A percentile compares a stretch with the other conserved stretches of the same genome.
phyloP scores from a whole-genome alignment of 805 yeast species.

The Saccharomycopsis amapae region DNA sequence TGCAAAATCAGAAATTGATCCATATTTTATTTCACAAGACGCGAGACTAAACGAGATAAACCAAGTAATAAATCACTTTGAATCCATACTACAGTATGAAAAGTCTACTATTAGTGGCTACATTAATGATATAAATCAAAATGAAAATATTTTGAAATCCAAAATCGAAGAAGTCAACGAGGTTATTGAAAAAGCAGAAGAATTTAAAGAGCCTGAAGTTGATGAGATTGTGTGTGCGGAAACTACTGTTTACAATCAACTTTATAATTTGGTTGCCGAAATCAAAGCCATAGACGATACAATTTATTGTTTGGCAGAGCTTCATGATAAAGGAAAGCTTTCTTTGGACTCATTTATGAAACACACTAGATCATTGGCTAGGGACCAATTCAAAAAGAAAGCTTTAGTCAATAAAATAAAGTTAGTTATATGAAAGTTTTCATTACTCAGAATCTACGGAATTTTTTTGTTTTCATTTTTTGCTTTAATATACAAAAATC shows the following conservation, averaged over 20 bases:
- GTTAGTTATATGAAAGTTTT: background rate
- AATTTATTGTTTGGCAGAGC: conserved; percentile 47
- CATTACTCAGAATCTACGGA: background rate
- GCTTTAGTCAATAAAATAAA: conserved; percentile 38
- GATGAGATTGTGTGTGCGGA: conserved; percentile 44
- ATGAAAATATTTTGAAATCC: conserved; percentile 27
- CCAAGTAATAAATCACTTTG: conserved; percentile 31
- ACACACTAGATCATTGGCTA: conserved; percentile 47
- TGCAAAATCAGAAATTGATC: conserved; percentile 24
- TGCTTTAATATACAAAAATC: no score
- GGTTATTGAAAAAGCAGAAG: conserved; percentile 29
- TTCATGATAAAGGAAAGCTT: conserved; percentile 44
- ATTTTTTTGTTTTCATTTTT: background rate
- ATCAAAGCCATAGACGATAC: conserved; percentile 71
- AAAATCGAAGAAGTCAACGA: conserved; percentile 28
- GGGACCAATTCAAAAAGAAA: conserved; percentile 55
- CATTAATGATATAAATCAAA: conserved; percentile 26
- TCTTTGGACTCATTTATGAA: conserved; percentile 27
- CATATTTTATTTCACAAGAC: conserved; percentile 10
- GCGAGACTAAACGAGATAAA: conserved; percentile 9
- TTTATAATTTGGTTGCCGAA: conserved; percentile 56
- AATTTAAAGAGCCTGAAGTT: conserved; percentile 30
- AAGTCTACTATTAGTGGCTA: conserved; percentile 25
- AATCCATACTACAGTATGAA: conserved; percentile 33
- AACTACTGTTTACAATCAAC: conserved; percentile 49